Conservation (phyloP, 2,329 filamentous ascomycete species). For the Stemphylium lycopersici region DNA sequence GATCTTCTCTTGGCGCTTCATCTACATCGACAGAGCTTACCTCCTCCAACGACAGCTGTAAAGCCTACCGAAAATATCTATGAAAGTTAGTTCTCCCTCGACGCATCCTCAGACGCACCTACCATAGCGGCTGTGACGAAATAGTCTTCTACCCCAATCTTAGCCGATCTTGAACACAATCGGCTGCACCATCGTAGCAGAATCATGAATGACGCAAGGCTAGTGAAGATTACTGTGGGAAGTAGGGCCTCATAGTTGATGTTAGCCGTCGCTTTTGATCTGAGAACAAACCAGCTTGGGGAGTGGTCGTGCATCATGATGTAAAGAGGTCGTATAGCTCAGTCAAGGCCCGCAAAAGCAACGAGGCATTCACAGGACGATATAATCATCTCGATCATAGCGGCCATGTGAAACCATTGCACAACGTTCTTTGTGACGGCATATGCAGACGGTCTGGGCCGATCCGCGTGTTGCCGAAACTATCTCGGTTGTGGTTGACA, state of each 20-base stretch:
- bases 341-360: background rate
- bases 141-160: conserved; percentile 33
- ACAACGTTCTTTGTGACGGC: background rate
- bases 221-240: conserved; percentile 32
- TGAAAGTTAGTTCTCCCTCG: background rate
- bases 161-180: conserved; percentile 16
- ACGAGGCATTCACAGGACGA: background rate
- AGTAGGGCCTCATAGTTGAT: conserved; percentile 33
- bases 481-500: conserved; percentile 6
- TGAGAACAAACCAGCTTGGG: conserved; percentile 34
- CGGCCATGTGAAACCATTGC: background rate
- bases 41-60: conserved; percentile 32
- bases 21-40: conserved; percentile 14
- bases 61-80: conserved; percentile 38
- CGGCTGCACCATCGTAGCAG: conserved; percentile 39
- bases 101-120: conserved; percentile 1
- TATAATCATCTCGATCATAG: background rate
- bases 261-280: conserved; percentile 26
- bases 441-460: background rate
- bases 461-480: background rate
- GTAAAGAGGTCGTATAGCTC: background rate
- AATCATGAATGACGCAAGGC: conserved; percentile 32
- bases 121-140: conserved; percentile 36
- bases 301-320: conserved; percentile 22
- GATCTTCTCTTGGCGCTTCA: background rate